These are phyloP conservation scores for Stemphylium vesicarium DNA, from an alignment of 2,329 filamentous ascomycete species.

Conservation along the genomic window DNA sequence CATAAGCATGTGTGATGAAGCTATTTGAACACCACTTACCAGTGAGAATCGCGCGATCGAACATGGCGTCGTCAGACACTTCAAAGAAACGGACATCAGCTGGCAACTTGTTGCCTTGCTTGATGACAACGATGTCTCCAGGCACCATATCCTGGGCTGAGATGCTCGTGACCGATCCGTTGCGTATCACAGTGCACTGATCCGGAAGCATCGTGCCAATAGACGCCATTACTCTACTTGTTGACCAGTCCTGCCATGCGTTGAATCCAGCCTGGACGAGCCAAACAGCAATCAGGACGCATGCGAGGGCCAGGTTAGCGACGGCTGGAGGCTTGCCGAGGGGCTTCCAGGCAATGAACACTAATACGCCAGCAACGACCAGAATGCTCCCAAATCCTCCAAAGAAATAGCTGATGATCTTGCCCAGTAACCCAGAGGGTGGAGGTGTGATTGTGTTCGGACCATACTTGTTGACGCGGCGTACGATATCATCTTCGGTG, in stretches of 20 bases:
- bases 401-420: slow-evolving; percentile 74
- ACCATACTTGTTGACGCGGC: slow-evolving; percentile 66
- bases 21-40: slow-evolving; percentile 49
- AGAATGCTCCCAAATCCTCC: slow-evolving; percentile 77
- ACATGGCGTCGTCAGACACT: slow-evolving; percentile 71
- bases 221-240: slow-evolving; percentile 76
- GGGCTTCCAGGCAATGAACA: slow-evolving; percentile 79
- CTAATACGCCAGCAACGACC: slow-evolving; percentile 70
- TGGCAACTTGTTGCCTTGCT: slow-evolving; percentile 74
- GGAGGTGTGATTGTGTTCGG: slow-evolving; percentile 71
- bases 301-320: slow-evolving; percentile 75
- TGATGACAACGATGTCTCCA: slow-evolving; percentile 72
- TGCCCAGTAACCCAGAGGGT: slow-evolving; percentile 64
- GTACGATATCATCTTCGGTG: slow-evolving; percentile 62
- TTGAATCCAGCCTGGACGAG: slow-evolving; percentile 58
- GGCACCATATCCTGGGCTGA: slow-evolving; percentile 69
- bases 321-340: slow-evolving; percentile 73
- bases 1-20: slow-evolving; percentile 12
- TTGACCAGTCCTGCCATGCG: slow-evolving; percentile 76
- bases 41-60: slow-evolving; percentile 76
- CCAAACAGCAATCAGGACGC: slow-evolving; percentile 76
- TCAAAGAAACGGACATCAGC: slow-evolving; percentile 75
- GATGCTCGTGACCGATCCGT: slow-evolving; percentile 59
- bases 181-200: slow-evolving; percentile 68
- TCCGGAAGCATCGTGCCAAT: slow-evolving; percentile 84